Base-by-base conservation (phyloP, 73 alveolate species). In the Diophrys sp. region DNA sequence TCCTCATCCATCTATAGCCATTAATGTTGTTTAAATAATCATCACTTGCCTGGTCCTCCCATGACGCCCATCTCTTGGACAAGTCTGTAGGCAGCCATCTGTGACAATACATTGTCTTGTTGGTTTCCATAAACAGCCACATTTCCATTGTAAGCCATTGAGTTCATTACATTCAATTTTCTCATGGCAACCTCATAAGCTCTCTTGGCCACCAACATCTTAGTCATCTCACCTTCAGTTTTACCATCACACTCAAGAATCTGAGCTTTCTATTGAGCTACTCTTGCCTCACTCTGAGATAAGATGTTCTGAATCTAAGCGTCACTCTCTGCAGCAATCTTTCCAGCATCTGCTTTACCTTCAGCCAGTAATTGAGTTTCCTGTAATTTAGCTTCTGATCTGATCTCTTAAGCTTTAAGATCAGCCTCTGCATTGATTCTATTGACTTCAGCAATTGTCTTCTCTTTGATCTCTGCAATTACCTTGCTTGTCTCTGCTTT, bases 61-160 rank as follows among this genome's bases (percentile, higher is more conserved):
- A 44, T 44, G 62, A 44, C 18, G 18, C 62, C 62, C 5, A 18
- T 18, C 18, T 44, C 62, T 44, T 44, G 62, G 18, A 71, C 8
- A n/a, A 79, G 31, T 18, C 78, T 70, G 53, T 55, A 81, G 14
- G 89, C 89, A 18, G 89, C 89, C 89, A 81, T 73, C 55, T 81
- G 78, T 18, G 79, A 54, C 14, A 81, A 62, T 2, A 73, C 29
- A 18, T 72, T 32, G 53, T 81, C 89, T 54, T 81, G 75, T 8
- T 67, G 18, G 53, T 81, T 72, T 5, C 89, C 89, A 57, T 31
- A 81, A 14, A 81, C 62, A 23, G 75, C 62, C 28, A 81, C 82
- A 33, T 73, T 81, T 1, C 70, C 73, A 31, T 68, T 68, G 55
- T 68, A 23, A 5, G 75, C 25, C 25, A 68, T 14, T 25, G 75